Evolutionary conservation across 176 grass and related monocot species (phyloP).

Genomic region (Stipa capillata): DNA sequence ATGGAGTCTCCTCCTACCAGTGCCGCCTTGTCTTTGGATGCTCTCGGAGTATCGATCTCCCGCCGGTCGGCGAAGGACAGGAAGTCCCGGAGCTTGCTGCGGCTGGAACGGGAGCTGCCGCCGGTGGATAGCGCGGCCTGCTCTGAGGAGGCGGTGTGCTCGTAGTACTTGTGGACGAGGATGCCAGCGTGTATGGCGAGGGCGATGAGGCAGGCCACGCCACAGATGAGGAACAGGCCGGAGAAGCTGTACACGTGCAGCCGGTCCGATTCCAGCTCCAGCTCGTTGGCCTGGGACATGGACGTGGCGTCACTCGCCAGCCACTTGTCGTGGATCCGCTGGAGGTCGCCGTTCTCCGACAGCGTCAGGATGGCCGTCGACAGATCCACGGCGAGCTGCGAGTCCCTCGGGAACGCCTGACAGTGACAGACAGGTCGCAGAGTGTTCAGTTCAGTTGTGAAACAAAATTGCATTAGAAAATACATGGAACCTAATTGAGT

Average conservation of each 20-base stretch:
- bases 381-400: conserved; percentile 58
- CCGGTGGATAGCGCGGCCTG: not conserved
- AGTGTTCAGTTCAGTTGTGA: not conserved
- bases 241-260: conserved; percentile 69
- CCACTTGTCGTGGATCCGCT: conserved; percentile 78
- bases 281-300: not conserved
- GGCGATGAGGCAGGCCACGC: conserved; percentile 49
- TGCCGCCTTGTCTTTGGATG: not conserved
- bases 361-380: conserved; percentile 75
- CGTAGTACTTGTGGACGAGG: conserved; percentile 36
- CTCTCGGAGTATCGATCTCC: not conserved
- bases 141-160: conserved; percentile 9
- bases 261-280: conserved; percentile 32
- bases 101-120: not conserved
- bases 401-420: conserved; percentile 71
- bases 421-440: too few relatives aligned
- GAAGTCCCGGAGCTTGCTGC: conserved; percentile 41
- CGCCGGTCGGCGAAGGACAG: conserved; percentile 64
- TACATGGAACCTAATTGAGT: not conserved
- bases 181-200: conserved; percentile 47
- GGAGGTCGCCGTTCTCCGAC: conserved; percentile 84
- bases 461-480: too few relatives aligned
- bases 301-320: conserved; percentile 14
- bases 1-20: not conserved
- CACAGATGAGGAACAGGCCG: conserved; percentile 68